phyloP scores from a whole-genome alignment of 371 early-diverging fungal genomes.

The Blakeslea trispora region DNA sequence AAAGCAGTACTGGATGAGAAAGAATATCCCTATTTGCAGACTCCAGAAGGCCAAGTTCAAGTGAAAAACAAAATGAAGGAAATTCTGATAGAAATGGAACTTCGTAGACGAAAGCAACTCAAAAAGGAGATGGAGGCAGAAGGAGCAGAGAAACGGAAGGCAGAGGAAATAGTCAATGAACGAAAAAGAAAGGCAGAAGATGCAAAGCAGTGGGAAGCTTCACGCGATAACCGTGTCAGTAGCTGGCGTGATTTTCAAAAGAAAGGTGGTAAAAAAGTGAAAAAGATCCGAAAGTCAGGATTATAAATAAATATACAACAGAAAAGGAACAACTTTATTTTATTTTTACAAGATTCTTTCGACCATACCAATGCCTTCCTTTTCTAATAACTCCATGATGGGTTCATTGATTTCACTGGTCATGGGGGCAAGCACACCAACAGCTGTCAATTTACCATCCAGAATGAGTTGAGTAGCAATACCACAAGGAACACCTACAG shows the following conservation, averaged over 20 bases:
- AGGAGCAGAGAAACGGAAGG: constrained; percentile 66
- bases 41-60: constrained; percentile 36
- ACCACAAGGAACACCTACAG: constrained; percentile 97
- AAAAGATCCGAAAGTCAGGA: constrained; percentile 20
- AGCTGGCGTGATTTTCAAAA: constrained; percentile 72
- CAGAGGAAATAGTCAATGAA: constrained; percentile 51
- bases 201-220: constrained; percentile 74
- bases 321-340: too few relatives aligned
- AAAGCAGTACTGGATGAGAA: constrained; percentile 32
- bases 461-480: constrained; percentile 92
- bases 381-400: constrained; percentile 82
- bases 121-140: constrained; percentile 76
- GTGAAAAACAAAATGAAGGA: constrained; percentile 61
- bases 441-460: constrained; percentile 74
- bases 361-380: constrained; percentile 86
- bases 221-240: constrained; percentile 67
- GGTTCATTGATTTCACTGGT: constrained; percentile 86
- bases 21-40: constrained; percentile 44
- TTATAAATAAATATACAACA: constrained; percentile 4
- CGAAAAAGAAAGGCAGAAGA: constrained; percentile 68
- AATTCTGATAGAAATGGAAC: constrained; percentile 65
- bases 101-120: constrained; percentile 61
- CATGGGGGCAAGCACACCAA: constrained; percentile 96
- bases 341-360: constrained; percentile 79
- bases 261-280: constrained; percentile 62